Conservation (phyloP, 371 early-diverging fungal species). For the Zopfochytrium polystomum region DNA sequence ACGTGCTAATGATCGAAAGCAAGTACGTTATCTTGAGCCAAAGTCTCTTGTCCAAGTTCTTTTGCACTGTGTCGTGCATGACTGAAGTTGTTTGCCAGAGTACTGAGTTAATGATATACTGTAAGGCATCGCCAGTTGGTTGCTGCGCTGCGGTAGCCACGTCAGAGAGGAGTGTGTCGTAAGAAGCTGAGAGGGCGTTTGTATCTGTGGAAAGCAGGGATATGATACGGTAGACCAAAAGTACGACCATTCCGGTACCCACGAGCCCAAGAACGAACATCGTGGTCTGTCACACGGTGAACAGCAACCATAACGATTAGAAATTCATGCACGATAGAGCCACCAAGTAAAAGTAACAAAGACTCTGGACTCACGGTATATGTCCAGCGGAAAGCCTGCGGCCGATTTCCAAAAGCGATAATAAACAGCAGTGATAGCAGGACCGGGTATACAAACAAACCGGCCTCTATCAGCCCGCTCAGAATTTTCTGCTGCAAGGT, state of each 20-base stretch:
- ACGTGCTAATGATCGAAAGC: conserved; percentile 73
- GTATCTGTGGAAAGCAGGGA: conserved; percentile 90
- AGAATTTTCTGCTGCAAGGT: conserved; percentile 6
- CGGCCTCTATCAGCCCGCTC: conserved; percentile 20
- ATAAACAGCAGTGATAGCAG: conserved; percentile 62
- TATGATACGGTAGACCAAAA: too few relatives aligned
- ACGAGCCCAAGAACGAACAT: too few relatives aligned
- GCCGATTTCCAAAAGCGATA: too few relatives aligned
- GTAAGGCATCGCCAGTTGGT: conserved; percentile 23
- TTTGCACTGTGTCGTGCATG: conserved; percentile 16
- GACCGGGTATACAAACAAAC: conserved; percentile 30
- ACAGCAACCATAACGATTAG: too few relatives aligned
- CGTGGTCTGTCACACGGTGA: too few relatives aligned
- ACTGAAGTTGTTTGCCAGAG: conserved; percentile 12
- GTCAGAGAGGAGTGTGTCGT: conserved; percentile 66
- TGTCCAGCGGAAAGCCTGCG: too few relatives aligned
- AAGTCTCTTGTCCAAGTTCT: conserved; percentile 14
- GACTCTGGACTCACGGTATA: too few relatives aligned
- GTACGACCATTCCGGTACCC: too few relatives aligned
- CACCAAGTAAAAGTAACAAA: too few relatives aligned
- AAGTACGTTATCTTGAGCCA: conserved; percentile 27
- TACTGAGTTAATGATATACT: conserved; percentile 4
- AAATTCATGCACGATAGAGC: too few relatives aligned
- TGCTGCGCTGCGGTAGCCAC: conserved; percentile 70
- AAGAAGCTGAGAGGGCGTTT: conserved; percentile 62